Evolutionary conservation across 2,329 filamentous ascomycete species (phyloP).

Genomic region (Pseudogymnoascus sp.): DNA sequence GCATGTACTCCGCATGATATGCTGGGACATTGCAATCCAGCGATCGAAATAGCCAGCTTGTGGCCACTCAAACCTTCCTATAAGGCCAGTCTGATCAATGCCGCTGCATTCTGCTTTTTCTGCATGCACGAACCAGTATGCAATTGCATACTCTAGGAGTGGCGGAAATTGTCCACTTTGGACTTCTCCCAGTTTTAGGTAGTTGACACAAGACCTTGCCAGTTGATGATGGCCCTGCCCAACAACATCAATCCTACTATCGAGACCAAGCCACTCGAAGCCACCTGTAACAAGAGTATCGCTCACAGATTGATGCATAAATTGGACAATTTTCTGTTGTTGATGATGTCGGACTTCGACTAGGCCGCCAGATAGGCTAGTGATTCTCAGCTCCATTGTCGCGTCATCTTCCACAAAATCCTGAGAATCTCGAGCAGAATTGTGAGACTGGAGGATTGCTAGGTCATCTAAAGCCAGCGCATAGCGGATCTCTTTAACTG

Average conservation of each 20-base stretch:
- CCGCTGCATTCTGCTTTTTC: conserved; percentile 6
- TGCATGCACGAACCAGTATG: conserved; percentile 13
- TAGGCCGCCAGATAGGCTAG: conserved; percentile 18
- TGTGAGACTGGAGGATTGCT: not conserved
- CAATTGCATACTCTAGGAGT: not conserved
- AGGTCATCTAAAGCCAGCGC: not conserved
- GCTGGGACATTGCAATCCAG: not conserved
- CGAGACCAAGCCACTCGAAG: not conserved
- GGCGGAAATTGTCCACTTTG: not conserved
- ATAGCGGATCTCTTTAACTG: conserved; percentile 7
- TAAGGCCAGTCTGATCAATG: not conserved
- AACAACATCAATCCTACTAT: not conserved
- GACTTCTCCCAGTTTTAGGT: conserved; percentile 4
- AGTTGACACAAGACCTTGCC: conserved; percentile 13
- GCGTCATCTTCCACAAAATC: conserved; percentile 14
- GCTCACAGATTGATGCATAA: conserved; percentile 22
- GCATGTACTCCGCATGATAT: not conserved
- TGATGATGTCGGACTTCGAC: conserved; percentile 12
- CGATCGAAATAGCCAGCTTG: not conserved
- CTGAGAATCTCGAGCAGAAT: not conserved
- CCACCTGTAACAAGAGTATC: not conserved
- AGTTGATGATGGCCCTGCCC: conserved; percentile 12
- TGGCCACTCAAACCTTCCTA: not conserved
- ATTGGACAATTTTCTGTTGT: conserved; percentile 27
- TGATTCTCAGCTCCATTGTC: conserved; percentile 16